Evolutionary conservation across 2,329 filamentous ascomycete species (phyloP).

Genomic region (Botrytis byssoidea): DNA sequence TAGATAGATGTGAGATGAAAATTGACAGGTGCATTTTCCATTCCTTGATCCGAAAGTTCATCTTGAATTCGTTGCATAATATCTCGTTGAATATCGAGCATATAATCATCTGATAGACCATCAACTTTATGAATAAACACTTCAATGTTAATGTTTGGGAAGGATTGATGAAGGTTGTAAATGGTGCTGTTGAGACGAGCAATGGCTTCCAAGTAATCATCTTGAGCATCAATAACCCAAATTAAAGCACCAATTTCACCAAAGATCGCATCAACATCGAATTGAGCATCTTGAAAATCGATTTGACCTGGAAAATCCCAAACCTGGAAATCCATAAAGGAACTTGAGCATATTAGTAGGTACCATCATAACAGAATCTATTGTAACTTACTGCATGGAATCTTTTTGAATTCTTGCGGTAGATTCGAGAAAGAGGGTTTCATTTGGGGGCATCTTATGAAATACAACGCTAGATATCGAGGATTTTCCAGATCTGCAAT

Average conservation of each 20-base stretch:
- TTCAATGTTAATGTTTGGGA: slow-evolving; percentile 93
- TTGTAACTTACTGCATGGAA: slow-evolving; percentile 75
- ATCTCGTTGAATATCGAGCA: slow-evolving; percentile 92
- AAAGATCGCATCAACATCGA: slow-evolving; percentile 92
- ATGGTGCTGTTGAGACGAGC: slow-evolving; percentile 85
- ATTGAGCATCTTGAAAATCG: slow-evolving; percentile 84
- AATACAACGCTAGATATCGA: slow-evolving; percentile 99
- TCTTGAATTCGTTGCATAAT: slow-evolving; percentile 96
- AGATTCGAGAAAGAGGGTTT: slow-evolving; percentile 93
- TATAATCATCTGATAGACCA: slow-evolving; percentile 94
- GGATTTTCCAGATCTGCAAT: slow-evolving; percentile 85
- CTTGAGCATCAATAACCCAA: slow-evolving; percentile 98
- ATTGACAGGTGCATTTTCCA: slow-evolving; percentile 89
- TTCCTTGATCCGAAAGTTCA: slow-evolving; percentile 87
- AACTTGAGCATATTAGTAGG: slow-evolving; percentile 52
- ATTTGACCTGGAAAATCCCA: slow-evolving; percentile 97
- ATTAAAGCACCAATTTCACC: slow-evolving; percentile 91
- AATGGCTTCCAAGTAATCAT: slow-evolving; percentile 93
- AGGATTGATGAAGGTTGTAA: slow-evolving; percentile 80
- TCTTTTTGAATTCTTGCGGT: slow-evolving; percentile 94
- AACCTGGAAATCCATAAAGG: slow-evolving; percentile 98
- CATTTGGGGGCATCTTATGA: slow-evolving; percentile 92
- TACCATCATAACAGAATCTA: neutral
- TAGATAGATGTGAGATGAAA: slow-evolving; percentile 98
- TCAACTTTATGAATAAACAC: slow-evolving; percentile 99